These are phyloP conservation scores for Gardenia jasminoides DNA, from an alignment of 257 asterid genomes.

Conservation along the genomic window DNA sequence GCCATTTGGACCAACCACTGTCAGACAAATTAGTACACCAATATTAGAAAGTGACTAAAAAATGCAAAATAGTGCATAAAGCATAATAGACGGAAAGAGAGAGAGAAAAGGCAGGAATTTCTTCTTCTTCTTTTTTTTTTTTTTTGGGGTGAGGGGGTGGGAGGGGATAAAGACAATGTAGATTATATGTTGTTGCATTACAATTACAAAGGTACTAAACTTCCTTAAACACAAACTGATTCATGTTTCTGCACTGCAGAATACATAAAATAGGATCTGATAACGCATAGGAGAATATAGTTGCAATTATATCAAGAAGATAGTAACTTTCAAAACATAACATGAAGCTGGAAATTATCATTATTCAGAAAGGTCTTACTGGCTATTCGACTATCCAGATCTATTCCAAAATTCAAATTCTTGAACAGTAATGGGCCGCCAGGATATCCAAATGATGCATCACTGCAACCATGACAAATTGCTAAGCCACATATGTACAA, in stretches of 20 bases:
- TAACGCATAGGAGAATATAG: neutral
- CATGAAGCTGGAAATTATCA: neutral
- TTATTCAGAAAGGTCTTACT: constrained; percentile 47
- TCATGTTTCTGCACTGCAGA: neutral
- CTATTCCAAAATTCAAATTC: constrained; percentile 96
- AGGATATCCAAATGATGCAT: constrained; percentile 98
- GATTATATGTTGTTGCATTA: neutral
- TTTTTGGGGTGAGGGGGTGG: too few relatives aligned
- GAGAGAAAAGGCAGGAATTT: neutral
- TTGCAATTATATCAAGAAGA: neutral
- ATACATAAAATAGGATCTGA: neutral
- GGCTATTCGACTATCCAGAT: constrained; percentile 92
- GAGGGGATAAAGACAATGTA: neutral
- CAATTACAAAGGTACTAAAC: neutral
- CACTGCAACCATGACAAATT: constrained; percentile 59
- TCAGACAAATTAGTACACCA: constrained; percentile 18
- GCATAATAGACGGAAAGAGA: neutral
- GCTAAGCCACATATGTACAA: neutral
- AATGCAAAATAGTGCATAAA: neutral
- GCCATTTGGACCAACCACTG: constrained; percentile 99
- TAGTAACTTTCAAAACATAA: too few relatives aligned
- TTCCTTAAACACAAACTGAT: neutral
- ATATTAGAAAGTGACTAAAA: neutral
- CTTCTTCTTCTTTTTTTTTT: too few relatives aligned
- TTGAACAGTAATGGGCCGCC: constrained; percentile 83